Evolutionary conservation across 2,329 filamentous ascomycete species (phyloP).

Genomic region (Didymella segeticola): DNA sequence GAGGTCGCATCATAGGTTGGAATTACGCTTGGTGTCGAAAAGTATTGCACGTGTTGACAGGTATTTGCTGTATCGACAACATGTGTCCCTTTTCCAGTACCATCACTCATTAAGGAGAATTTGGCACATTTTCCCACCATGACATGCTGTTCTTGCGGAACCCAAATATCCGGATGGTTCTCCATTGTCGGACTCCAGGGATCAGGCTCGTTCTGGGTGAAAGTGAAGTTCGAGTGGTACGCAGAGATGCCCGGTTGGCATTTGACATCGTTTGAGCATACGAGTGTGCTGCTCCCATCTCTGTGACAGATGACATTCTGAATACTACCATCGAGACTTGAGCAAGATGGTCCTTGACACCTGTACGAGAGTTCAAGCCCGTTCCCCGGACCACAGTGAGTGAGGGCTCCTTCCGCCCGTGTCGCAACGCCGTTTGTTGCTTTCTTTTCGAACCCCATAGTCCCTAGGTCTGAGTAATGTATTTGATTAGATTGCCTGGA

Average conservation of each 20-base stretch:
- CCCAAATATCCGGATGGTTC: constrained; percentile 21
- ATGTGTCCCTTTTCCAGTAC: constrained; percentile 29
- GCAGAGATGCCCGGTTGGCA: constrained; percentile 23
- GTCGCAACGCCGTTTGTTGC: constrained; percentile 1
- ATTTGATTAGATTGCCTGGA: not conserved
- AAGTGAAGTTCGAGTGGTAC: constrained; percentile 34
- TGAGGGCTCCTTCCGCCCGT: constrained; percentile 3
- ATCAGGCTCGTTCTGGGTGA: constrained; percentile 31
- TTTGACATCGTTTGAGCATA: constrained; percentile 30
- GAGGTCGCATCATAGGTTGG: not conserved
- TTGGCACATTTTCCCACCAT: constrained; percentile 21
- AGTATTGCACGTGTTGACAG: not conserved
- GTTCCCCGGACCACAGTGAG: not conserved
- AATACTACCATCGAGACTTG: constrained; percentile 22
- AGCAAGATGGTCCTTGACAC: constrained; percentile 29
- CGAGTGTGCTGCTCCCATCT: constrained; percentile 19
- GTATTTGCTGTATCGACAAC: constrained; percentile 12
- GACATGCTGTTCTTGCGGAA: constrained; percentile 29
- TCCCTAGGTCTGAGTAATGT: no score
- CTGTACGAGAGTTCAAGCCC: constrained; percentile 26
- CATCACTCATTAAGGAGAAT: constrained; percentile 30
- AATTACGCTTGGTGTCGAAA: not conserved
- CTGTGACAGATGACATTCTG: constrained; percentile 27
- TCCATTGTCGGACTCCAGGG: constrained; percentile 22
- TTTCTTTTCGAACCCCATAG: not conserved